A percentile compares a stretch with the other conserved stretches of the same genome.
phyloP scores from a whole-genome alignment of 2,329 filamentous ascomycete genomes.

The Colletotrichum phormii region DNA sequence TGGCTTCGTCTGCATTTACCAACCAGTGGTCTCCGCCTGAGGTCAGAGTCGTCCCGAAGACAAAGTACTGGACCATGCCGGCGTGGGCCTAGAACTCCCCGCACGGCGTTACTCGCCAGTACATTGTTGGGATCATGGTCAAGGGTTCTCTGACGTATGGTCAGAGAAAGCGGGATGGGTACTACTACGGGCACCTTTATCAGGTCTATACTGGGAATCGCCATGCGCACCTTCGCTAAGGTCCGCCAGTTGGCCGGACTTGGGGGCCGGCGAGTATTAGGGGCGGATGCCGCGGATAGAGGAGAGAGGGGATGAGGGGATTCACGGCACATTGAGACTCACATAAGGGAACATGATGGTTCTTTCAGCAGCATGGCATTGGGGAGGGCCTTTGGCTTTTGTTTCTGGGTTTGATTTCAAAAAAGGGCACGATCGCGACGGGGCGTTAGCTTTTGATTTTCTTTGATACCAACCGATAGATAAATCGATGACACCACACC shows the following conservation, averaged over 20 bases:
- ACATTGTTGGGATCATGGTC: not conserved
- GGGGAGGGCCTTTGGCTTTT: not conserved
- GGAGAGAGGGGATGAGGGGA: too few species aligned
- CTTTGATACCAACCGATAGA: not conserved
- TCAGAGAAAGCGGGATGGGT: not conserved
- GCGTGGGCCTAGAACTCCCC: not conserved
- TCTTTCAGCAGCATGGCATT: not conserved
- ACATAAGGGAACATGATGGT: not conserved
- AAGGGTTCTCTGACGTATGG: not conserved
- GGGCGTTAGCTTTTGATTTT: not conserved
- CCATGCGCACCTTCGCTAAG: too few species aligned
- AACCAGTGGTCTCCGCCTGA: constrained; percentile 1
- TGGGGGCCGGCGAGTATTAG: too few species aligned
- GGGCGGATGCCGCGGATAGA: not conserved
- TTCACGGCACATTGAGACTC: not conserved
- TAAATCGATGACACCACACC: not conserved
- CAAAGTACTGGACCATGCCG: constrained; percentile 16
- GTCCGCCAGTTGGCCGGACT: too few species aligned
- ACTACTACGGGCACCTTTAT: not conserved
- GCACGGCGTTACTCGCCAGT: not conserved
- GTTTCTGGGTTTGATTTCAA: not conserved
- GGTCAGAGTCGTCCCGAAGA: constrained; percentile 24
- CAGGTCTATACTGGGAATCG: not conserved
- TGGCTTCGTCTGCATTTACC: too few species aligned
- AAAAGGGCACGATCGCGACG: not conserved